Conservation (phyloP, 176 grass and related monocot species). For the Secale cereale region DNA sequence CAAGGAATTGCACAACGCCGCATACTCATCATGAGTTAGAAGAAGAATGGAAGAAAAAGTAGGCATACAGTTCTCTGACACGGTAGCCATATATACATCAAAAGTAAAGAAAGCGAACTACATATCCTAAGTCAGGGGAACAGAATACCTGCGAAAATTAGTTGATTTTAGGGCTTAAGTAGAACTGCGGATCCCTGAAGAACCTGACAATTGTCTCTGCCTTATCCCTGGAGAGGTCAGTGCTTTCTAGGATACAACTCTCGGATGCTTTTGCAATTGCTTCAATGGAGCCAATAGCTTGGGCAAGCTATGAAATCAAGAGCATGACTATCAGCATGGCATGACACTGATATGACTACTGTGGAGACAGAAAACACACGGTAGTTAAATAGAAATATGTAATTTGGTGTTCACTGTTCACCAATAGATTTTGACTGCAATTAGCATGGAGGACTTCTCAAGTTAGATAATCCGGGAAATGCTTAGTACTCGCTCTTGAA, state of each 20-base stretch:
- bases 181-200: constrained; percentile 86
- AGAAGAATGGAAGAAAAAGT: neutral
- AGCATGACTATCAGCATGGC: neutral
- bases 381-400: neutral
- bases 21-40: neutral
- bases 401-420: neutral
- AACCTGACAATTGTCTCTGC: constrained; percentile 66
- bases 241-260: constrained; percentile 33
- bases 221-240: constrained; percentile 87
- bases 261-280: constrained; percentile 8
- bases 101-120: neutral
- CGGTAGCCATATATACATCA: neutral
- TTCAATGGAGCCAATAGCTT: constrained; percentile 17
- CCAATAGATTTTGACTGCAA: neutral
- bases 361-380: neutral
- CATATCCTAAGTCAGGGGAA: neutral
- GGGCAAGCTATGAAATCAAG: constrained; percentile 50
- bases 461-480: neutral
- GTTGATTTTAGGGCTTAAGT: constrained; percentile 74
- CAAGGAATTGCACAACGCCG: neutral
- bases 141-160: constrained; percentile 35
- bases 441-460: neutral
- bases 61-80: neutral
- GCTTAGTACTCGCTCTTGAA: neutral
- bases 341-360: neutral